phyloP scores from a whole-genome alignment of 2,329 filamentous ascomycete genomes.

The Sporothrix globosa region DNA sequence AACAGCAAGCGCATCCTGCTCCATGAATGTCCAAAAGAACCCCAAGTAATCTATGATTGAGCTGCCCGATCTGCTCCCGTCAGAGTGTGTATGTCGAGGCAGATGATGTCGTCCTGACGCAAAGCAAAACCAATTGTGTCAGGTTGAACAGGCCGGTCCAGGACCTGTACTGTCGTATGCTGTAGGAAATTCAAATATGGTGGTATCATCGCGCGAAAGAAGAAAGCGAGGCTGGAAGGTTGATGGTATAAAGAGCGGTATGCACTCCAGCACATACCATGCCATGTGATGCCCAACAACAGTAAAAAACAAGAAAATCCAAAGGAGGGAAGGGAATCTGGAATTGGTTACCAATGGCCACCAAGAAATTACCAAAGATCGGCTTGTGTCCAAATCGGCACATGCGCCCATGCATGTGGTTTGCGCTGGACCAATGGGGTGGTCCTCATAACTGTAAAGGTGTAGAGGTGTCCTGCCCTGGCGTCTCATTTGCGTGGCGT shows the following conservation, averaged over 20 bases:
- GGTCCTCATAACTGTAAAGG: background rate
- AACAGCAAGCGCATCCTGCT: background rate
- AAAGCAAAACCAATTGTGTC: background rate
- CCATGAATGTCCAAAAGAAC: background rate
- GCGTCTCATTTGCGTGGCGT: constrained; percentile 5
- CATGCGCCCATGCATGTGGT: constrained; percentile 14
- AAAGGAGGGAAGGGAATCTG: background rate
- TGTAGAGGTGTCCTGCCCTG: background rate
- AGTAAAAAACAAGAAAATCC: background rate
- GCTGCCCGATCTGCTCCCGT: background rate
- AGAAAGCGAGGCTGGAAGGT: background rate
- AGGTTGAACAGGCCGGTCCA: background rate
- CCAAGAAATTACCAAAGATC: background rate
- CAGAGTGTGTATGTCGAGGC: constrained; percentile 7
- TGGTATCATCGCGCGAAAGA: constrained; percentile 26
- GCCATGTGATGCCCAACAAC: constrained; percentile 8
- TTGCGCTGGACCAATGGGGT: constrained; percentile 17
- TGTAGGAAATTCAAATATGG: constrained; percentile 4
- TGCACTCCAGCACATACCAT: background rate
- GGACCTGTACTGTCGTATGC: constrained; percentile 23
- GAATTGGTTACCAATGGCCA: background rate
- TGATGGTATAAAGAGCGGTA: background rate
- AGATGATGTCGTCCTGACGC: background rate
- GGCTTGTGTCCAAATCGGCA: background rate
- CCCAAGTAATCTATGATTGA: background rate